Evolutionary conservation across 352 stramenopile species (phyloP).

Genomic region (Phytophthora constricta): DNA sequence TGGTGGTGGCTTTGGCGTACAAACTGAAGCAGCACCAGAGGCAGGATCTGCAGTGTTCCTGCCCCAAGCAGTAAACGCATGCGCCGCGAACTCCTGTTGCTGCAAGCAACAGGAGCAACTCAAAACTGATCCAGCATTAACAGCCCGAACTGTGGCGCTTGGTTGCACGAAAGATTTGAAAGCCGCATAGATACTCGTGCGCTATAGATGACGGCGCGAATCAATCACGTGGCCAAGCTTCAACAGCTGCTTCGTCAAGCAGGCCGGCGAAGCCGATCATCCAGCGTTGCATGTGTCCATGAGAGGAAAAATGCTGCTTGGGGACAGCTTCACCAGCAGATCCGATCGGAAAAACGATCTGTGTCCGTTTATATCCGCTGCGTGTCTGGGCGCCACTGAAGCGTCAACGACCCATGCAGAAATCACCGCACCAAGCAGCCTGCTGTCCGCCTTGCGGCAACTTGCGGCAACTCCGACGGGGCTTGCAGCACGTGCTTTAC

Average conservation of each 20-base stretch:
- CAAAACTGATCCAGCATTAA: too few relatives aligned
- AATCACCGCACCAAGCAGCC: constrained; percentile 17
- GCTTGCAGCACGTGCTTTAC: constrained; percentile 3
- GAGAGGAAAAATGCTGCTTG: constrained; percentile 14
- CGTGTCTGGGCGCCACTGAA: constrained; percentile 28
- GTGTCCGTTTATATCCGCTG: background rate
- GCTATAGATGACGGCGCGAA: constrained; percentile 16
- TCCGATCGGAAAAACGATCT: background rate
- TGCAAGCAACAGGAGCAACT: background rate
- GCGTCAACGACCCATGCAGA: constrained; percentile 4
- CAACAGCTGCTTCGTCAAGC: too few relatives aligned
- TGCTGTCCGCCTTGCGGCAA: background rate
- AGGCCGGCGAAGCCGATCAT: too few relatives aligned
- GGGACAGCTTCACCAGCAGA: constrained; percentile 18
- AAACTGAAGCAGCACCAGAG: background rate
- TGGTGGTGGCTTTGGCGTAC: too few relatives aligned
- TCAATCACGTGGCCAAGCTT: background rate
- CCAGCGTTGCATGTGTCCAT: background rate
- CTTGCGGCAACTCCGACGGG: background rate
- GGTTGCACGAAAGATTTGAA: constrained; percentile 29
- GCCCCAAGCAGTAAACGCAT: constrained; percentile 9
- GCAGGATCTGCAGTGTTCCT: constrained; percentile 6
- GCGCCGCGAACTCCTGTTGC: background rate
- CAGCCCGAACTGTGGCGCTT: background rate
- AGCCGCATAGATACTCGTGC: constrained; percentile 33